These are phyloP conservation scores for Botrytis pseudocinerea DNA, from an alignment of 2,329 filamentous ascomycete species.

Conservation along the genomic window DNA sequence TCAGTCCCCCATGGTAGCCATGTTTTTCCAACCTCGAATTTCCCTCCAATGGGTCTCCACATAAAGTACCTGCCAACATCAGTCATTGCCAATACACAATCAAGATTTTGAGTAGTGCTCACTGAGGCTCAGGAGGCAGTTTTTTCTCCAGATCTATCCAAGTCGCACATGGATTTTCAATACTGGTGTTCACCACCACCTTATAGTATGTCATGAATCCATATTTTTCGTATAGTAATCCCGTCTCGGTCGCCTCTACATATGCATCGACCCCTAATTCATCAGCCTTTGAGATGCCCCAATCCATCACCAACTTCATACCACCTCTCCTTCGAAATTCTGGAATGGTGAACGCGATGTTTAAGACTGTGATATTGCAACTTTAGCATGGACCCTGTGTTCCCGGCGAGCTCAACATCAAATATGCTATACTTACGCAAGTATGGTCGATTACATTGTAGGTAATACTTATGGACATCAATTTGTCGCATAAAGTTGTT, in stretches of 20 bases:
- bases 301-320: constrained; percentile 7
- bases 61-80: background rate
- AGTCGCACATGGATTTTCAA: background rate
- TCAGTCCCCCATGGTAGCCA: background rate
- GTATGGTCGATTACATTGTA: background rate
- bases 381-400: background rate
- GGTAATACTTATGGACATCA: background rate
- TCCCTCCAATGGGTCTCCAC: background rate
- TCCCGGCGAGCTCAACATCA: background rate
- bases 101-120: background rate
- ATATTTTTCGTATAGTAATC: constrained; percentile 3
- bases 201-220: background rate
- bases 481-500: background rate
- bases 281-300: background rate
- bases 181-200: background rate
- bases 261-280: background rate
- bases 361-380: background rate
- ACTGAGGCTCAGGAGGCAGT: background rate
- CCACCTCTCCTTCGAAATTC: background rate
- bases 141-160: background rate
- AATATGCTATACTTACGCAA: background rate
- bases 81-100: background rate
- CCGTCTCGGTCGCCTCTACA: constrained; percentile 7
- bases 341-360: background rate
- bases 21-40: background rate